Conservation (phyloP, 371 early-diverging fungal genomes). For the Basidiobolus heterosporus region DNA sequence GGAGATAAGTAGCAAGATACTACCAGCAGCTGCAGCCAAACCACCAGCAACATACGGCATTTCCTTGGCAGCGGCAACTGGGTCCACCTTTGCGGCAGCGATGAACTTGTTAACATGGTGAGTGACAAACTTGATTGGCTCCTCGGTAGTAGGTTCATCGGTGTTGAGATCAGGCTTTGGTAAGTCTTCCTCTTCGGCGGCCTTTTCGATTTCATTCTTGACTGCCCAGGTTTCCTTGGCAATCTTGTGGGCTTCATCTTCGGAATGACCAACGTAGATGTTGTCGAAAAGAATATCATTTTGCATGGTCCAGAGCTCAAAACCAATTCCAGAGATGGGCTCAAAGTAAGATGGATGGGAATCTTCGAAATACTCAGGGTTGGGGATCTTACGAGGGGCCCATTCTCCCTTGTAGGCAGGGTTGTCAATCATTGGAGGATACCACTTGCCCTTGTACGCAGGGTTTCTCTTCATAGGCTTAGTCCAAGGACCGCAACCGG, state of each 20-base stretch:
- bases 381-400: conserved; percentile 76
- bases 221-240: conserved; percentile 43
- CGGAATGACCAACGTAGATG: conserved; percentile 59
- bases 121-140: conserved; percentile 11
- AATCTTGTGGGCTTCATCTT: conserved; percentile 42
- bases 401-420: conserved; percentile 91
- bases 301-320: conserved; percentile 96
- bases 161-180: conserved; percentile 11
- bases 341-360: conserved; percentile 38
- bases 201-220: conserved; percentile 35
- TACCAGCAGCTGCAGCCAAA: conserved; percentile 14
- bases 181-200: conserved; percentile 11
- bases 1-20: conserved; percentile 15
- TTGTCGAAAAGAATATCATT: conserved; percentile 84
- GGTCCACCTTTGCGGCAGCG: conserved; percentile 18
- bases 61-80: conserved; percentile 27
- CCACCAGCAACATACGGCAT: conserved; percentile 24
- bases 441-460: conserved; percentile 71
- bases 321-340: conserved; percentile 64
- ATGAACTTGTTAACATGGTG: conserved; percentile 19
- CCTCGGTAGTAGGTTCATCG: conserved; percentile 8
- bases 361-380: conserved; percentile 72
- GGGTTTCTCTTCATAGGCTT: conserved; percentile 65
- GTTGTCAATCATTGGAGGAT: conserved; percentile 75
- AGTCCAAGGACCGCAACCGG: conserved; percentile 57